Percentiles rank a stretch among this genome's conserved stretches.
Evolutionary conservation across 805 yeast genomes (phyloP).

Genomic region (Monosporozyma yasuniensis): DNA sequence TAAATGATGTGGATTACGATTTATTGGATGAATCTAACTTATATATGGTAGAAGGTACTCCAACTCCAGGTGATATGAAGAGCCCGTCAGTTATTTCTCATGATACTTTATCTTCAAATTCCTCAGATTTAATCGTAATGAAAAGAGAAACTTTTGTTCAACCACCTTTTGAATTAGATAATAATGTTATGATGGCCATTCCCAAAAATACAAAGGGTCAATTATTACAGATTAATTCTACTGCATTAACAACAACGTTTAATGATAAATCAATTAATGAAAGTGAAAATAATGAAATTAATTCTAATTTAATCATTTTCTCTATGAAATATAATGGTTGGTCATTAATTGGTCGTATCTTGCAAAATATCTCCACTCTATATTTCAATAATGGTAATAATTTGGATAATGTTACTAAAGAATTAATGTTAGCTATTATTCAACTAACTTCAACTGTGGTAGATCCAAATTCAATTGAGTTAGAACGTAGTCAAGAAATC

Average conservation of each 20-base stretch:
- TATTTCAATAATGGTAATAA: conserved; percentile 27
- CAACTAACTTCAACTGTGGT: conserved; percentile 43
- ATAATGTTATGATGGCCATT: conserved; percentile 36
- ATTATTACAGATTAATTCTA: conserved; percentile 32
- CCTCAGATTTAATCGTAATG: conserved; percentile 39
- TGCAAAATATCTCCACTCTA: conserved; percentile 45
- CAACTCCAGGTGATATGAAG: not conserved
- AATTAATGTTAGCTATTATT: conserved; percentile 39
- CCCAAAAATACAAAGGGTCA: conserved; percentile 62
- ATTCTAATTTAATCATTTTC: conserved; percentile 40
- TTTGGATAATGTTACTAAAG: conserved; percentile 27
- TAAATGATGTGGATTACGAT: conserved; percentile 37
- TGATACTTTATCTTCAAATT: not conserved
- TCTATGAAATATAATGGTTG: conserved; percentile 74
- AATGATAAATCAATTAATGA: conserved; percentile 6
- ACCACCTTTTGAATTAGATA: conserved; percentile 48
- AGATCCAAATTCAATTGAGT: conserved; percentile 27
- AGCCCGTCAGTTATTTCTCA: not conserved
- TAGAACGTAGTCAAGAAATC: conserved; percentile 35
- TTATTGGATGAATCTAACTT: conserved; percentile 28
- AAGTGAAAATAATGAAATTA: not conserved
- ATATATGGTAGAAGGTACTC: not conserved
- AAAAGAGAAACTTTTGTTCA: conserved; percentile 40
- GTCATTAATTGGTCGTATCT: conserved; percentile 70
- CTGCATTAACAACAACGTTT: not conserved